Percentiles rank a stretch among this genome's conserved stretches.
phyloP scores from a whole-genome alignment of 2,329 filamentous ascomycete genomes.

The Paecilomyces variotii region DNA sequence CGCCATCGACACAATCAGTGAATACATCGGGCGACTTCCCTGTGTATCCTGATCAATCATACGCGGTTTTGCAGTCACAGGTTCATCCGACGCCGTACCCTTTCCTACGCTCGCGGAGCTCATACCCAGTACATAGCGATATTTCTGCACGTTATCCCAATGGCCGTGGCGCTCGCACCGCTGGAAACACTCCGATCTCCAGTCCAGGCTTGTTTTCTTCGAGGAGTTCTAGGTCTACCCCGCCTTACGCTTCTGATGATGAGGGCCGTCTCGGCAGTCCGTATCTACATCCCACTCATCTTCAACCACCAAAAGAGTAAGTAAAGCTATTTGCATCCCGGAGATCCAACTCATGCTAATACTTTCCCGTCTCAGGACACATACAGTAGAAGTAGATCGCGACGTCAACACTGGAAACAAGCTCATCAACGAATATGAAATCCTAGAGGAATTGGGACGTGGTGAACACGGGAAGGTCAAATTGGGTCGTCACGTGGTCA shows the following conservation, averaged over 20 bases:
- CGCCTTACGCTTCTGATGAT: conserved; percentile 28
- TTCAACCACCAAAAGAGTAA: conserved; percentile 69
- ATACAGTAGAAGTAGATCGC: conserved; percentile 84
- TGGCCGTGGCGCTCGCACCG: conserved; percentile 29
- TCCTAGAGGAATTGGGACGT: conserved; percentile 90
- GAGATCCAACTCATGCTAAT: neutral
- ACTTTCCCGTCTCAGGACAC: conserved; percentile 51
- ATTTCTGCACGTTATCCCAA: conserved; percentile 12
- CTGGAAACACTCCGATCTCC: conserved; percentile 40
- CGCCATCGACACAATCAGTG: conserved; percentile 9
- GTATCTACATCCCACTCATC: conserved; percentile 62
- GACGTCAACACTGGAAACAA: conserved; percentile 87
- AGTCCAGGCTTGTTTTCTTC: conserved; percentile 40
- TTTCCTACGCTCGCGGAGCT: conserved; percentile 33
- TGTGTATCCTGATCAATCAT: conserved; percentile 42
- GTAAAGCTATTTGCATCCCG: conserved; percentile 17
- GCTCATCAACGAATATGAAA: conserved; percentile 94
- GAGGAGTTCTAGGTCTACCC: conserved; percentile 22
- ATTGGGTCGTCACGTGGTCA: conserved; percentile 72
- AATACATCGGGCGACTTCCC: conserved; percentile 27
- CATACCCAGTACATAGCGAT: conserved; percentile 34
- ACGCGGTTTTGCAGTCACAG: conserved; percentile 38
- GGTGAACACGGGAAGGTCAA: conserved; percentile 98
- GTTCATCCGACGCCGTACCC: conserved; percentile 32
- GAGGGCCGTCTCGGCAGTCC: conserved; percentile 45